These are phyloP conservation scores for Cichorium intybus DNA, from an alignment of 140 eudicot species.

Conservation along the genomic window DNA sequence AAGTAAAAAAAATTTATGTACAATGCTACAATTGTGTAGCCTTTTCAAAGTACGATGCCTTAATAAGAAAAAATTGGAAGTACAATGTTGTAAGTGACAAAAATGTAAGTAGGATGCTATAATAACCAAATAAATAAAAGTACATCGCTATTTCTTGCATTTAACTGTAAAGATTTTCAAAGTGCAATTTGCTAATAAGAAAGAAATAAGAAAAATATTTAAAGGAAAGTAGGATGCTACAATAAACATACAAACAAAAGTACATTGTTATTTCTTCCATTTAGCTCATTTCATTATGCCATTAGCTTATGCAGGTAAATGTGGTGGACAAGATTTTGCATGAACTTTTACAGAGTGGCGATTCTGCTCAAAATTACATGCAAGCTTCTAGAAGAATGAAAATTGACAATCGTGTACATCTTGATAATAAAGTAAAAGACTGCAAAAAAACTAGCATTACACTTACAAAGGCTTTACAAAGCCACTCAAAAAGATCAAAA, in stretches of 20 bases:
- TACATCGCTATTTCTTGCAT: not conserved
- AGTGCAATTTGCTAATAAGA: too few species aligned
- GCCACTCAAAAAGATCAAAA: constrained; percentile 74
- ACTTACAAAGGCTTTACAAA: constrained; percentile 39
- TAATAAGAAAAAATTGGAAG: too few species aligned
- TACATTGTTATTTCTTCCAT: not conserved
- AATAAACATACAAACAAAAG: not conserved
- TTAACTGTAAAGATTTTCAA: not conserved
- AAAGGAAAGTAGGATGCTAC: not conserved
- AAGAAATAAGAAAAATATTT: too few species aligned
- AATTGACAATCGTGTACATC: constrained; percentile 63
- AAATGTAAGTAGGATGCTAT: too few species aligned
- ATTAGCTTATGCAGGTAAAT: constrained; percentile 39
- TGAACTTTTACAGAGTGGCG: constrained; percentile 76
- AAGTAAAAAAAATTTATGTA: too few species aligned
- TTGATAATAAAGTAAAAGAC: constrained; percentile 71
- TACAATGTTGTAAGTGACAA: too few species aligned
- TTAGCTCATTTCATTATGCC: not conserved
- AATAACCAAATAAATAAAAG: not conserved
- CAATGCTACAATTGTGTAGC: too few species aligned
- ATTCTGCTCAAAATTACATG: constrained; percentile 63
- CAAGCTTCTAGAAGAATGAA: constrained; percentile 72
- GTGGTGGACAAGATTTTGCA: constrained; percentile 55
- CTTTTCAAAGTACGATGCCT: too few species aligned
- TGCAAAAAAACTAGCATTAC: constrained; percentile 29